Conservation (phyloP, 164 flowering plant species). For the Magnolia changhungtana region DNA sequence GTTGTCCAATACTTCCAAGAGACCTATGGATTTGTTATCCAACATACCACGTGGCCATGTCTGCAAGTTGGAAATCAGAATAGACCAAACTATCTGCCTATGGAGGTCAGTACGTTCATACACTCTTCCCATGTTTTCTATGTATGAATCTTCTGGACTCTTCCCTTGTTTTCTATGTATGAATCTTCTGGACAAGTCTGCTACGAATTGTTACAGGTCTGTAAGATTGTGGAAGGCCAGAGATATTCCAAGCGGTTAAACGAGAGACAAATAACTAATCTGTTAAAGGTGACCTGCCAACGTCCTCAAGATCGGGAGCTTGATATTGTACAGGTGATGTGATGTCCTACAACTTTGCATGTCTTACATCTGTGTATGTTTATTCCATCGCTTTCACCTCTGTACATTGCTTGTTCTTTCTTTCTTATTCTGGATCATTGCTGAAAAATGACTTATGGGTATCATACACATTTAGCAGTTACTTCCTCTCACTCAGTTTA, state of each 20-base stretch:
- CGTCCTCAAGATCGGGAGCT: constrained; percentile 69
- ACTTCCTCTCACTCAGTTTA: too few relatives aligned
- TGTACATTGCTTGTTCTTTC: neutral
- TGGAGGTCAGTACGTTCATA: constrained; percentile 58
- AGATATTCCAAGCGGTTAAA: constrained; percentile 74
- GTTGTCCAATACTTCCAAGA: constrained; percentile 88
- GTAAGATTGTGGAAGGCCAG: constrained; percentile 89
- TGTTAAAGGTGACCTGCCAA: constrained; percentile 75
- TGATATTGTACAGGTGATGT: constrained; percentile 60
- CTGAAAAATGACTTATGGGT: neutral
- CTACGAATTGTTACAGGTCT: constrained; percentile 43
- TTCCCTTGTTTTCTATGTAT: neutral
- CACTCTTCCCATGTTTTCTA: neutral
- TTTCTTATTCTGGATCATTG: neutral
- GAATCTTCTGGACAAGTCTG: neutral
- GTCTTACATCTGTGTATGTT: too few relatives aligned
- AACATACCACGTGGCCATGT: constrained; percentile 87
- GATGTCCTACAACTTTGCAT: neutral
- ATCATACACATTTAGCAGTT: neutral
- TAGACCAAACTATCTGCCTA: constrained; percentile 89
- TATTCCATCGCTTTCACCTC: neutral
- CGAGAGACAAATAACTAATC: constrained; percentile 69
- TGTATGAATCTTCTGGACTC: neutral
- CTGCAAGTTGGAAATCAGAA: constrained; percentile 94
- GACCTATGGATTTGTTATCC: constrained; percentile 78